Percentiles rank a stretch among this genome's conserved stretches.
Conservation (phyloP, 768 basidiomycete species). For the Xerocomus potaroensis region DNA sequence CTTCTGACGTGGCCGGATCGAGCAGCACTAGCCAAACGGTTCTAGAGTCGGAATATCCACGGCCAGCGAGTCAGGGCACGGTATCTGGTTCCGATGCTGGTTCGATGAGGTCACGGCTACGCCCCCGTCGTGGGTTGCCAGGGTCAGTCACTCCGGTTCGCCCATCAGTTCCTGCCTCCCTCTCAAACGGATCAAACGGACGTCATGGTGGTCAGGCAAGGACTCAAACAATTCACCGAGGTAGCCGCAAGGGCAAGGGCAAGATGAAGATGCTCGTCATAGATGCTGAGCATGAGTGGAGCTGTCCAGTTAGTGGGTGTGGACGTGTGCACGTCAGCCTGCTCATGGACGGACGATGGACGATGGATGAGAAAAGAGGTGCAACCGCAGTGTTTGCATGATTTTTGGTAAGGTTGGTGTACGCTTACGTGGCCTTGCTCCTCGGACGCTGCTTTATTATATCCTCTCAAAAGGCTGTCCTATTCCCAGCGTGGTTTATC, state of each 20-base stretch:
- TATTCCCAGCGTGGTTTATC: constrained; percentile 10
- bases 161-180: constrained; percentile 3
- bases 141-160: constrained; percentile 4
- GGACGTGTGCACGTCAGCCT: constrained; percentile 52
- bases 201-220: constrained; percentile 5
- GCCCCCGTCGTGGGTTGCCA: constrained; percentile 37
- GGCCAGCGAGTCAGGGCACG: constrained; percentile 27
- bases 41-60: constrained; percentile 2
- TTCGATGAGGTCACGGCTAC: constrained; percentile 56
- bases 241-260: constrained; percentile 30
- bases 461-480: constrained; percentile 2
- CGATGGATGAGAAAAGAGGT: constrained; percentile 46
- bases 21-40: constrained; percentile 10
- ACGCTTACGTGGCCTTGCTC: constrained; percentile 13
- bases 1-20: constrained; percentile 7
- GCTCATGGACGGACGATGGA: constrained; percentile 56
- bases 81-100: constrained; percentile 19
- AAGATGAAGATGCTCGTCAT: constrained; percentile 34
- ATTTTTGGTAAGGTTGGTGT: constrained; percentile 14
- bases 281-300: constrained; percentile 55
- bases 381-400: constrained; percentile 39
- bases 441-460: constrained; percentile 4
- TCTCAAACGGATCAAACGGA: constrained; percentile 4
- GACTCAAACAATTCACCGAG: constrained; percentile 4
- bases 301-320: constrained; percentile 61